phyloP scores from a whole-genome alignment of 305 asterid genomes.

The Plantago coronopus region DNA sequence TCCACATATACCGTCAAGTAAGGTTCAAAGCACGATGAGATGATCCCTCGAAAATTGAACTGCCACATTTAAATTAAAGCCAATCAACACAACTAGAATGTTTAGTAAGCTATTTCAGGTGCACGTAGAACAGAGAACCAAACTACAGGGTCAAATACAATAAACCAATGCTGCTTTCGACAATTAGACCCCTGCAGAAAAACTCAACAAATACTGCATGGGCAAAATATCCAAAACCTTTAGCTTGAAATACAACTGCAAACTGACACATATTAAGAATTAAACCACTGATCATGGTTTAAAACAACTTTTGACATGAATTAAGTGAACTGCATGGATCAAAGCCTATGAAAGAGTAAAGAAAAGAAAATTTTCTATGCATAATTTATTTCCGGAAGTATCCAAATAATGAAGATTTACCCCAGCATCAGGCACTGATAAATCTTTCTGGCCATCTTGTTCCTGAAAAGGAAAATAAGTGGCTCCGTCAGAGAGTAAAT shows the following conservation, averaged over 20 bases:
- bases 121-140: conserved; percentile 17
- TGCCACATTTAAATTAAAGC: conserved; percentile 39
- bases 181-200: too few relatives aligned
- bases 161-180: neutral
- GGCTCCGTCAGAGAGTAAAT: conserved; percentile 25
- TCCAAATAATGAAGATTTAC: conserved; percentile 40
- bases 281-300: conserved; percentile 9
- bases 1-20: conserved; percentile 85
- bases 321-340: too few relatives aligned
- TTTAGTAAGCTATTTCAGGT: conserved; percentile 24
- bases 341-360: conserved; percentile 1
- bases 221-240: neutral
- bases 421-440: conserved; percentile 96
- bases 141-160: conserved; percentile 16
- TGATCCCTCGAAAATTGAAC: conserved; percentile 95
- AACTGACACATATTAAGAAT: conserved; percentile 17
- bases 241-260: neutral
- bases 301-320: neutral
- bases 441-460: conserved; percentile 64
- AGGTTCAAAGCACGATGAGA: conserved; percentile 97
- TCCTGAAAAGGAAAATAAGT: conserved; percentile 48
- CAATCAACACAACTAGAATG: conserved; percentile 16
- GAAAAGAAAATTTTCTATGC: conserved; percentile 6
- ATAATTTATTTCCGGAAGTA: conserved; percentile 12
- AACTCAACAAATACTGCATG: too few relatives aligned